These are phyloP conservation scores for Cynanchum wilfordii DNA, from an alignment of 257 asterid species.

Conservation along the genomic window DNA sequence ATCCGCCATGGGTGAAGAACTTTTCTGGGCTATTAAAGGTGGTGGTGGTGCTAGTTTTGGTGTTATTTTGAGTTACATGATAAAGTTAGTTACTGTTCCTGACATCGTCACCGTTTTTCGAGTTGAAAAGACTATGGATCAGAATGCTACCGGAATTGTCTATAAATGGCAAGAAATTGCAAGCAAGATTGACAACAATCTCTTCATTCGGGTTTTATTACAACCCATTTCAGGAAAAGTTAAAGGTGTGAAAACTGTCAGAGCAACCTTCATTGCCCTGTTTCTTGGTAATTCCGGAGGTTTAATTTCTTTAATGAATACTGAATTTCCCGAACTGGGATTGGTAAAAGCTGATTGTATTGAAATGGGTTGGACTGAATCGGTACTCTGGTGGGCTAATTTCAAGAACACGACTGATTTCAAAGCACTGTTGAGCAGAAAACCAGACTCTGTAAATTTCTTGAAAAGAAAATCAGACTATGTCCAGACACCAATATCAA, in stretches of 20 bases:
- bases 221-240: constrained; percentile 5
- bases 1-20: constrained; percentile 42
- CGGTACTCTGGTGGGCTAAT: constrained; percentile 23
- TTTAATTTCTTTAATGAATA: constrained; percentile 8
- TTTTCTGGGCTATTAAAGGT: constrained; percentile 27
- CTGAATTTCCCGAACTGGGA: constrained; percentile 19
- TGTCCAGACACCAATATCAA: constrained; percentile 16
- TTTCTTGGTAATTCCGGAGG: constrained; percentile 22
- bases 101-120: constrained; percentile 10
- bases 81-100: constrained; percentile 13
- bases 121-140: background rate
- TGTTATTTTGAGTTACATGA: constrained; percentile 14
- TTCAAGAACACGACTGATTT: constrained; percentile 4
- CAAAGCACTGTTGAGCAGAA: constrained; percentile 4
- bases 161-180: constrained; percentile 14
- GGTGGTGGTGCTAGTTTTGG: constrained; percentile 25
- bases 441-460: constrained; percentile 5
- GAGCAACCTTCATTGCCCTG: constrained; percentile 18
- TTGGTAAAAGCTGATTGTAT: constrained; percentile 13
- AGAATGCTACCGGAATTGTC: constrained; percentile 8
- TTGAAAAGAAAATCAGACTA: constrained; percentile 27
- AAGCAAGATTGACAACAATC: constrained; percentile 12
- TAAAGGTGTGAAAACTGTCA: background rate
- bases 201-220: constrained; percentile 21
- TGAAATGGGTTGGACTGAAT: constrained; percentile 22